phyloP scores from a whole-genome alignment of 306 rosid genomes.

The Begonia masoniana region DNA sequence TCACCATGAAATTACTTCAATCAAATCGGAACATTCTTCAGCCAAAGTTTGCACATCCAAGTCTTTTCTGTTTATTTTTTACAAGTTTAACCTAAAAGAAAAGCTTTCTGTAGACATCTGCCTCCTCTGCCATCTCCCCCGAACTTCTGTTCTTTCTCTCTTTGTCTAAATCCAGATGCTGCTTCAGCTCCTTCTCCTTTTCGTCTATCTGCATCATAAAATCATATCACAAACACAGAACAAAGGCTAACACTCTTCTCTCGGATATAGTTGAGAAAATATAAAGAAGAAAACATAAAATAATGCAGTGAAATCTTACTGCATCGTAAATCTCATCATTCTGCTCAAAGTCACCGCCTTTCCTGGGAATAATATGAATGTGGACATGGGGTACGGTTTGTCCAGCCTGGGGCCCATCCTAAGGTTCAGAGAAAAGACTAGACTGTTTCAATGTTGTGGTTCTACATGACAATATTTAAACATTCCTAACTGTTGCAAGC shows the following conservation, averaged over 20 bases:
- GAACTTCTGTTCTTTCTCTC: slow-evolving; percentile 65
- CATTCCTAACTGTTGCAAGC: too few relatives aligned
- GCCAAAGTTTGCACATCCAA: too few relatives aligned
- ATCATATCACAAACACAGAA: slow-evolving; percentile 1
- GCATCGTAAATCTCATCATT: slow-evolving; percentile 85
- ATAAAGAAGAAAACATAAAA: neutral
- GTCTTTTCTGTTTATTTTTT: too few relatives aligned
- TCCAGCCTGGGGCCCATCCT: slow-evolving; percentile 97
- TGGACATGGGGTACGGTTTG: slow-evolving; percentile 93
- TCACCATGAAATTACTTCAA: too few relatives aligned
- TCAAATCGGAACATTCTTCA: too few relatives aligned
- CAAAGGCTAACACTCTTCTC: slow-evolving; percentile 1
- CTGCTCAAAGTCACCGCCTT: slow-evolving; percentile 63
- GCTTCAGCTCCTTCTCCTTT: slow-evolving; percentile 65
- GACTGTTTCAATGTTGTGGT: neutral
- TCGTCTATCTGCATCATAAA: slow-evolving; percentile 49
- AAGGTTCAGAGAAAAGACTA: slow-evolving; percentile 16
- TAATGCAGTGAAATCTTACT: slow-evolving; percentile 27
- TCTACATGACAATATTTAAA: too few relatives aligned
- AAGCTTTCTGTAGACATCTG: slow-evolving; percentile 72
- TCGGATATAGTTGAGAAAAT: neutral
- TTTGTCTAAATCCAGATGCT: slow-evolving; percentile 70
- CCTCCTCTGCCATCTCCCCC: slow-evolving; percentile 75
- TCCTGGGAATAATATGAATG: slow-evolving; percentile 69
- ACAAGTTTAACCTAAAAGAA: slow-evolving; percentile 14